These are phyloP conservation scores for Cladosporium sp. DNA, from an alignment of 2,329 filamentous ascomycete genomes.

Conservation along the genomic window DNA sequence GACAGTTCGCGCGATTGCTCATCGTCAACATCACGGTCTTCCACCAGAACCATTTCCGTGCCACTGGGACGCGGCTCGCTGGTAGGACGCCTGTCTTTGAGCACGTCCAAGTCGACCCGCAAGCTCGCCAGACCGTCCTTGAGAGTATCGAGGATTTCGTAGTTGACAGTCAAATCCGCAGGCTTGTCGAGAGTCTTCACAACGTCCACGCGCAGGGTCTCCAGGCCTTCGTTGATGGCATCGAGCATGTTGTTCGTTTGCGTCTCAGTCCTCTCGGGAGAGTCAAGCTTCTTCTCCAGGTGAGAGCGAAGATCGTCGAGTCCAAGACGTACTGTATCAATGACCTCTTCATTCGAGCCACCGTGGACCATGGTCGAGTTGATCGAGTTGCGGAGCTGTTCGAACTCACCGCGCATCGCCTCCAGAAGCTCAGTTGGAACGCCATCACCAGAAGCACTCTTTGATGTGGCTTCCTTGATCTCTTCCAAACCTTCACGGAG, in stretches of 20 bases:
- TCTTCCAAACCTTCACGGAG: constrained; percentile 41
- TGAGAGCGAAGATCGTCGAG: constrained; percentile 54
- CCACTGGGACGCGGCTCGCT: constrained; percentile 36
- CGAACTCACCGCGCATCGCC: constrained; percentile 54
- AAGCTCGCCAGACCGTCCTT: constrained; percentile 78
- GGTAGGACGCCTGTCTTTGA: constrained; percentile 60
- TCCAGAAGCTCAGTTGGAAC: constrained; percentile 56
- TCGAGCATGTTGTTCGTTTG: constrained; percentile 62
- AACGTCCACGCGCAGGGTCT: constrained; percentile 73
- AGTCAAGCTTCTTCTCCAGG: constrained; percentile 56
- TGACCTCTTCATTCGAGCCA: constrained; percentile 50
- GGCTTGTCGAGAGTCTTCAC: constrained; percentile 75
- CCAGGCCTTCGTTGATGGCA: constrained; percentile 69
- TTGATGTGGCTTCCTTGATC: constrained; percentile 40
- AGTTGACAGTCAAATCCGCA: constrained; percentile 77
- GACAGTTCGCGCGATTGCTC: constrained; percentile 42
- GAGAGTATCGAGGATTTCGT: constrained; percentile 86
- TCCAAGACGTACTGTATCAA: constrained; percentile 52
- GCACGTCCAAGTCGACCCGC: constrained; percentile 73
- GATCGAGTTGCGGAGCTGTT: constrained; percentile 49
- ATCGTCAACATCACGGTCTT: constrained; percentile 48
- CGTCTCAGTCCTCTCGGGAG: constrained; percentile 52
- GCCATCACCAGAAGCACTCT: constrained; percentile 28
- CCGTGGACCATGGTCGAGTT: constrained; percentile 43
- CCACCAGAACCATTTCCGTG: constrained; percentile 60